Percentiles rank a stretch among this genome's conserved stretches.
These are phyloP conservation scores for Microstegium vimineum DNA, from an alignment of 176 grass and related monocot genomes.

Conservation along the genomic window DNA sequence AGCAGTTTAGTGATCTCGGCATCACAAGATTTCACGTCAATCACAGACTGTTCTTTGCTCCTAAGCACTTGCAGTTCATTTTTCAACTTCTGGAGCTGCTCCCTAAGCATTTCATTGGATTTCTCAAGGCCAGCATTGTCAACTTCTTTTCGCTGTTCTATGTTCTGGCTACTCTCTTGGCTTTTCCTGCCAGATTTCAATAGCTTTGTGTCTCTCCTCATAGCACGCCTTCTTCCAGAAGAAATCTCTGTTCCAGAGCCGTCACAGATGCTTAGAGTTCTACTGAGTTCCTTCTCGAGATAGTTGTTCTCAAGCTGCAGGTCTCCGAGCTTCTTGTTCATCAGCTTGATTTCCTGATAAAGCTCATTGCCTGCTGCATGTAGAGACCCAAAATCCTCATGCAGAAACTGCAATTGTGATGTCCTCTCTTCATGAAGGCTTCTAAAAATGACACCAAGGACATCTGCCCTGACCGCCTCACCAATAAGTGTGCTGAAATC, in stretches of 20 bases:
- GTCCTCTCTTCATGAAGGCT: conserved; percentile 59
- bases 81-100: conserved; percentile 47
- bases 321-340: conserved; percentile 56
- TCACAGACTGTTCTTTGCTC: conserved; percentile 45
- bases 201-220: conserved; percentile 43
- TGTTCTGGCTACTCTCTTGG: conserved; percentile 30
- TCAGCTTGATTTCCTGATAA: conserved; percentile 48
- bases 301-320: conserved; percentile 59
- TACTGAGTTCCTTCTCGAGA: conserved; percentile 60
- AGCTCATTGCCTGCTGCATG: conserved; percentile 53
- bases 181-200: conserved; percentile 49
- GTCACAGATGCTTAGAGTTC: conserved; percentile 36
- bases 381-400: conserved; percentile 48
- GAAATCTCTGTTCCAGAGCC: conserved; percentile 39
- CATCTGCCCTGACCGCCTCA: conserved; percentile 58
- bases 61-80: conserved; percentile 38
- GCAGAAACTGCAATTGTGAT: conserved; percentile 42
- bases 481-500: conserved; percentile 48
- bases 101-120: conserved; percentile 45
- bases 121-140: conserved; percentile 47
- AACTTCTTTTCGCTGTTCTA: conserved; percentile 45
- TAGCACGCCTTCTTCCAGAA: conserved; percentile 24
- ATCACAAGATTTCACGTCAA: conserved; percentile 51
- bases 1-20: conserved; percentile 64
- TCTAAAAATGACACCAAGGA: conserved; percentile 54